Evolutionary conservation across 345 rosid genomes (phyloP).

Genomic region (Citropsis articulata): DNA sequence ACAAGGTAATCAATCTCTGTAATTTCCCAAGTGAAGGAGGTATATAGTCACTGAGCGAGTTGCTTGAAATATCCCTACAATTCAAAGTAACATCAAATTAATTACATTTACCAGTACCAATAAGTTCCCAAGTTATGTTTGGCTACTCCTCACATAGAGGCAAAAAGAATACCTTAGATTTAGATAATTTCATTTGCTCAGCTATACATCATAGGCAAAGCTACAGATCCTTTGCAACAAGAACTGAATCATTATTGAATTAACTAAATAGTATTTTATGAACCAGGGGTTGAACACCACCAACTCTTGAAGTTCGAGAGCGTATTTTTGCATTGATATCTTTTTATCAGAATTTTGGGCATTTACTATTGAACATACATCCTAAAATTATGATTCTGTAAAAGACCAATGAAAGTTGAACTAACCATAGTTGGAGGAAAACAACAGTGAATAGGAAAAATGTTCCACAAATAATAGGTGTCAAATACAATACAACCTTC

Average conservation of each 20-base stretch:
- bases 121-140: neutral
- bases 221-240: neutral
- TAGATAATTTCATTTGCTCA: neutral
- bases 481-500: neutral
- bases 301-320: neutral
- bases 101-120: neutral
- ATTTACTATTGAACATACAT: neutral
- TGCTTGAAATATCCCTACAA: constrained; percentile 80
- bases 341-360: neutral
- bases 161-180: neutral
- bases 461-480: neutral
- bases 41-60: constrained; percentile 64
- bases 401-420: neutral
- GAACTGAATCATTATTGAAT: neutral
- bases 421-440: neutral
- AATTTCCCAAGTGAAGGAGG: constrained; percentile 77
- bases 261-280: neutral
- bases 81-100: neutral
- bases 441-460: neutral
- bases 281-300: neutral
- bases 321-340: neutral
- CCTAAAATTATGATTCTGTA: neutral
- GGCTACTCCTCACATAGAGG: neutral
- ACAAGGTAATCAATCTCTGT: constrained; percentile 62
- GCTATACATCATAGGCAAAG: neutral